A percentile compares a stretch with the other conserved stretches of the same genome.
Conservation (phyloP, 805 yeast species). For the Wickerhamomyces queroliae region DNA sequence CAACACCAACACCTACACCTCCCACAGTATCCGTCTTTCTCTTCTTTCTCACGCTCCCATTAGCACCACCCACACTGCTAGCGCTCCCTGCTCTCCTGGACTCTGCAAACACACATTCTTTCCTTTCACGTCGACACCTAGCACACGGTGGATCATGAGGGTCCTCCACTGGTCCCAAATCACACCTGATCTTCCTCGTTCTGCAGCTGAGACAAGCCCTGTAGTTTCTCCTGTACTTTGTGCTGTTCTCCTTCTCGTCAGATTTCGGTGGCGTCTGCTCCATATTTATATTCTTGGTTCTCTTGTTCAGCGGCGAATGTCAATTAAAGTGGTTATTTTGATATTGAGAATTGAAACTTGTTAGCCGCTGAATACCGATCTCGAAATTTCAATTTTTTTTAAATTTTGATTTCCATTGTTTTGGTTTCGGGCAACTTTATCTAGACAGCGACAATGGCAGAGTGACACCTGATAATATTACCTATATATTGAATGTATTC, state of each 20-base stretch:
- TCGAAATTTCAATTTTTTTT: too few relatives aligned
- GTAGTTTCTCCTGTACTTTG: conserved; percentile 56
- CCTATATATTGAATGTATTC: too few relatives aligned
- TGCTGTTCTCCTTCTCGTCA: conserved; percentile 6
- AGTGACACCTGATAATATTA: too few relatives aligned
- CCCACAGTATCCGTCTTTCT: conserved; percentile 7
- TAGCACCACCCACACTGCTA: conserved; percentile 32
- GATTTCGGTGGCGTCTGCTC: too few relatives aligned
- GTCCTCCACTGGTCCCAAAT: conserved; percentile 66
- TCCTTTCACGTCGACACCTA: conserved; percentile 76
- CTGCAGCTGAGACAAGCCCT: conserved; percentile 86
- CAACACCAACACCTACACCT: too few relatives aligned
- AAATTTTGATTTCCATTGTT: too few relatives aligned
- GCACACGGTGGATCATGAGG: conserved; percentile 82
- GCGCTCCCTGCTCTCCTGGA: conserved; percentile 51
- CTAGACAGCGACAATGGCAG: not conserved
- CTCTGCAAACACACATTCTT: conserved; percentile 70
- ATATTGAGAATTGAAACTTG: not conserved
- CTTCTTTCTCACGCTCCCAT: conserved; percentile 19
- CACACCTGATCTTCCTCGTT: conserved; percentile 79
- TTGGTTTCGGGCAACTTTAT: not conserved
- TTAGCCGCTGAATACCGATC: not conserved
- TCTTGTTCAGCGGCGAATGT: too few relatives aligned
- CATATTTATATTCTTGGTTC: too few relatives aligned
- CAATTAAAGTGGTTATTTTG: too few relatives aligned